phyloP scores from a whole-genome alignment of 345 rosid species.

The Bretschneidera sinensis region DNA sequence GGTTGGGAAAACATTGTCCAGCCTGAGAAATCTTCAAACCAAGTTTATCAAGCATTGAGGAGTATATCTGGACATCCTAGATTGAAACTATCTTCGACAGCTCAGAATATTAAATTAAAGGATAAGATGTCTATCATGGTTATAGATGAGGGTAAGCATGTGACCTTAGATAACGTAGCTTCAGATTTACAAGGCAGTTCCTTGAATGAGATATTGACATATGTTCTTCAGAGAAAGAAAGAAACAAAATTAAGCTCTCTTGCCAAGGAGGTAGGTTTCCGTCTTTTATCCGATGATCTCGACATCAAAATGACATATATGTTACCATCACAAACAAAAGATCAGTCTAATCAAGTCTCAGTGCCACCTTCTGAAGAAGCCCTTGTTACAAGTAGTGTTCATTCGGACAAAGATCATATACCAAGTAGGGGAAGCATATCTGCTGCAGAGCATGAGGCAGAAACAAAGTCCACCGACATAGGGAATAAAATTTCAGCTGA shows the following conservation, averaged over 20 bases:
- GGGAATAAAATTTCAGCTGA: slow-evolving; percentile 26
- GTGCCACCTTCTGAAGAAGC: slow-evolving; percentile 28
- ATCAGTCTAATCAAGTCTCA: slow-evolving; percentile 36
- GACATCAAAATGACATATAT: slow-evolving; percentile 41
- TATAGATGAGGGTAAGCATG: slow-evolving; percentile 57
- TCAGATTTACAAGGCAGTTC: slow-evolving; percentile 61
- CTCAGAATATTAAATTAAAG: slow-evolving; percentile 42
- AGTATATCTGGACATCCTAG: slow-evolving; percentile 39
- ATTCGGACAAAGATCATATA: slow-evolving; percentile 27
- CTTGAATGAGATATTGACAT: slow-evolving; percentile 58
- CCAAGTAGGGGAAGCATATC: slow-evolving; percentile 20
- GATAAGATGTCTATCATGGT: slow-evolving; percentile 73
- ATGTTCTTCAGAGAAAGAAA: slow-evolving; percentile 60
- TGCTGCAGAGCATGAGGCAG: slow-evolving; percentile 25
- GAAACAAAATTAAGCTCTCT: slow-evolving; percentile 58
- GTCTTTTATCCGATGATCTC: slow-evolving; percentile 71
- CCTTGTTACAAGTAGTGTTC: slow-evolving; percentile 21
- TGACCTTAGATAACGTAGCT: slow-evolving; percentile 41
- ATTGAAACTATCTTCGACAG: slow-evolving; percentile 31
- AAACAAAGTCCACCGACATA: slow-evolving; percentile 25
- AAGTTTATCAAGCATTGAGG: slow-evolving; percentile 25
- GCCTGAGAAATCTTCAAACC: slow-evolving; percentile 32
- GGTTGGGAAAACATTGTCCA: slow-evolving; percentile 26
- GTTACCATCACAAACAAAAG: slow-evolving; percentile 33
- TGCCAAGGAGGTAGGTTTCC: slow-evolving; percentile 86